phyloP scores from a whole-genome alignment of 495 filamentous ascomycete genomes.

The Tuber melanosporum region DNA sequence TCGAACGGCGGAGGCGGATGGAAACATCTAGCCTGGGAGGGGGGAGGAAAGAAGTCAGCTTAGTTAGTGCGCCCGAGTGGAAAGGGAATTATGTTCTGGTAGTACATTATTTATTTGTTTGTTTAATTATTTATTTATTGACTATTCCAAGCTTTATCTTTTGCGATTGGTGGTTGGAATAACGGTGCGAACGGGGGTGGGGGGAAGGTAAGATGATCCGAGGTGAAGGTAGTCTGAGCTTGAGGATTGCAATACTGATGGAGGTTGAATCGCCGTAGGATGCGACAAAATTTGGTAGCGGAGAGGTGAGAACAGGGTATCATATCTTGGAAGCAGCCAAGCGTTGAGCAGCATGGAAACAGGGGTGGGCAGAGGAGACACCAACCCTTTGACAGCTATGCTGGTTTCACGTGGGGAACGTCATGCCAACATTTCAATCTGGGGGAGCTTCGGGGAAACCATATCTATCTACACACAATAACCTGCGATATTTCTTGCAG shows the following conservation, averaged over 20 bases:
- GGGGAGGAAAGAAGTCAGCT: neutral
- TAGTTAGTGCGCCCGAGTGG: neutral
- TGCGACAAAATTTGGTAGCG: neutral
- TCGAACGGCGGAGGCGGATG: conserved; percentile 63
- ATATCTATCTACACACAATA: neutral
- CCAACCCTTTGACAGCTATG: neutral
- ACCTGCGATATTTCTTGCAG: neutral
- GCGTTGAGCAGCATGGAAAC: neutral
- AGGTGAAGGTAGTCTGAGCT: neutral
- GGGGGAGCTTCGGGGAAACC: neutral
- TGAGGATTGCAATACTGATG: neutral
- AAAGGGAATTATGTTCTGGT: neutral
- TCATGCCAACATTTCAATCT: neutral
- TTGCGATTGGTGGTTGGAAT: neutral
- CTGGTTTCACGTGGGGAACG: neutral
- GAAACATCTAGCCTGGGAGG: conserved; percentile 57
- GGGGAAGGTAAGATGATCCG: neutral
- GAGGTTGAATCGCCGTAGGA: neutral
- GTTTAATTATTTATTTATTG: neutral
- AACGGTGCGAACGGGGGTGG: neutral
- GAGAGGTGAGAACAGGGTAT: neutral
- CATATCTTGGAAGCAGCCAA: neutral
- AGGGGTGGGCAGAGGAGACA: neutral
- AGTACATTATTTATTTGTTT: neutral
- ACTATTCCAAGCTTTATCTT: neutral